Base-by-base conservation (phyloP, 441 rosid species). In the Adansonia madagascariensis region DNA sequence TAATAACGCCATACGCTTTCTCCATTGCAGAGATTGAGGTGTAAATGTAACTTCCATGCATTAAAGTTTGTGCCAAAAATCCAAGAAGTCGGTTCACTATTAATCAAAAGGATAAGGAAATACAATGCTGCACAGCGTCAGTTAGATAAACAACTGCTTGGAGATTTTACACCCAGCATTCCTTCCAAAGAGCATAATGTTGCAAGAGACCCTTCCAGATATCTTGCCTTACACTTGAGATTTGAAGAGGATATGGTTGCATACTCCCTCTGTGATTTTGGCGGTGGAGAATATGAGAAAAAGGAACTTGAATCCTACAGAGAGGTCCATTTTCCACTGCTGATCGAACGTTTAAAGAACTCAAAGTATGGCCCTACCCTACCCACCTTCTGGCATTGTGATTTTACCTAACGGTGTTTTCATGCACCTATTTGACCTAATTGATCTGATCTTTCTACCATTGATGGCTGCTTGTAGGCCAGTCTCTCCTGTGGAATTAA, bases 191-290 rank as follows among this genome's bases (percentile, higher is more conserved):
- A 64, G 76, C 81, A 80, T 63, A 20, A 79, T 74, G 68, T 70
- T 44, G 79, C 79, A 46, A 83, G 71, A 78, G 81, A 82, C 24
- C 83, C 83, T 49, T 80, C 86, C 0, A 89, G 78, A 78, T 94
- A 90, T 80, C 96, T 96, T 76, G 98, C 97, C 74, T 82, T 96
- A 60, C 99, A 96, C 84, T 81, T 96, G 82, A 88, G 99, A 82
- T 96, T 94, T 77, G 99, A 96, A 85, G 91, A 82, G 82, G 99
- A 96, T 81, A 96, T 96, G 98, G 91, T 96, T 78, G 99, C 98
- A 46, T 94, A 94, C 82, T 96, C 97, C 71, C 84, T 83, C 4
- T 96, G 98, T 73, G 96, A 92, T 76, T 96, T 92, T 50, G 98
- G 98, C 71, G 99, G 98, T 10, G 93, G 98, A 43, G 87, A 85